Percentiles rank a stretch among this genome's conserved stretches.
phyloP scores from a whole-genome alignment of 2,329 filamentous ascomycete species.

The Meredithiella fracta region DNA sequence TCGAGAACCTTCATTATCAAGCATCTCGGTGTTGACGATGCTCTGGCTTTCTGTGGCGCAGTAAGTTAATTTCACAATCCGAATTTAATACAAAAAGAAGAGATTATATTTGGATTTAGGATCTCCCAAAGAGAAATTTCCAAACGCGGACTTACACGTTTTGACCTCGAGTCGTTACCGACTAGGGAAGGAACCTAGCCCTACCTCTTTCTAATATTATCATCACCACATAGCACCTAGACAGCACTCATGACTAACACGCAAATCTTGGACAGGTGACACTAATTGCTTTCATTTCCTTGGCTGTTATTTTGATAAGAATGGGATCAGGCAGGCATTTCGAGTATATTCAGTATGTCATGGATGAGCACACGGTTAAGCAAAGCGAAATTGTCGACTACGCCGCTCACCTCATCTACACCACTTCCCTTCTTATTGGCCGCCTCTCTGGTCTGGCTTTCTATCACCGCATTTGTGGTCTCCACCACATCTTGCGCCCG shows the following conservation, averaged over 20 bases:
- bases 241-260: background rate
- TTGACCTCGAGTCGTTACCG: background rate
- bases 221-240: no score
- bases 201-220: background rate
- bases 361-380: conserved; percentile 25
- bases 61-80: conserved; percentile 17
- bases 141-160: background rate
- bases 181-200: no score
- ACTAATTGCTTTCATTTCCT: conserved; percentile 27
- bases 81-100: background rate
- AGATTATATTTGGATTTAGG: background rate
- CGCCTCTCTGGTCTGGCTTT: conserved; percentile 36
- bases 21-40: conserved; percentile 25
- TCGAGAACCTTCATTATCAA: conserved; percentile 24
- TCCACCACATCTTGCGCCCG: conserved; percentile 22
- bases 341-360: conserved; percentile 30
- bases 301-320: conserved; percentile 29
- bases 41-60: conserved; percentile 22
- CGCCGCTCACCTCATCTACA: conserved; percentile 34
- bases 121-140: background rate
- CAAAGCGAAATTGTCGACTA: conserved; percentile 33
- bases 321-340: conserved; percentile 32
- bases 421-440: conserved; percentile 31
- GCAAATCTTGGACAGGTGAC: conserved; percentile 18
- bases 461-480: conserved; percentile 29